Conservation (phyloP, 1,284 basidiomycete species). For the Boletus mariae region DNA sequence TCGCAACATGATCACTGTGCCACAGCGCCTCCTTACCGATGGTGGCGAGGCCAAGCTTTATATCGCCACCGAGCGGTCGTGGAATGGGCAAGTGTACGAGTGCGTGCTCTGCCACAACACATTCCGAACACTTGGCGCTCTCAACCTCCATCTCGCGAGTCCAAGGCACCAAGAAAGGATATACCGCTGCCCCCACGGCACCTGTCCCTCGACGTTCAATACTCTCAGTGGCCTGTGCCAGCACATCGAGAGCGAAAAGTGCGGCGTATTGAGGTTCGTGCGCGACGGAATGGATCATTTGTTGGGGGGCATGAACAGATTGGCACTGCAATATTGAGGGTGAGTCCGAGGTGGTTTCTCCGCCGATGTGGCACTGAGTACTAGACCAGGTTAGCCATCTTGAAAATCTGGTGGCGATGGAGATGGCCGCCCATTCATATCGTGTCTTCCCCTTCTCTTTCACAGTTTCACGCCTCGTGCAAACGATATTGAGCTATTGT, state of each 20-base stretch:
- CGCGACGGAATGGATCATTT: slow-evolving; percentile 36
- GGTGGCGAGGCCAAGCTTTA: slow-evolving; percentile 17
- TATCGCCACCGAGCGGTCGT: slow-evolving; percentile 41
- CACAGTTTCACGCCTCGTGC: not conserved
- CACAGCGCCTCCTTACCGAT: slow-evolving; percentile 34
- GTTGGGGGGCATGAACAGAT: slow-evolving; percentile 12
- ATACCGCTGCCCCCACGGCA: slow-evolving; percentile 41
- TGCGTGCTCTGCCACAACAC: slow-evolving; percentile 50
- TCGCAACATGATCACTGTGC: slow-evolving; percentile 34
- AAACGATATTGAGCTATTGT: not conserved
- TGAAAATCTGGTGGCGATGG: not conserved
- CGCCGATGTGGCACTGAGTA: not conserved
- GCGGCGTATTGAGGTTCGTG: slow-evolving; percentile 46
- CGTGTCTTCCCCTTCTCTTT: not conserved
- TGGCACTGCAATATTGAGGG: slow-evolving; percentile 15
- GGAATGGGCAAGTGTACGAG: slow-evolving; percentile 47
- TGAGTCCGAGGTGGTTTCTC: slow-evolving; percentile 28
- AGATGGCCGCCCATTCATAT: not conserved
- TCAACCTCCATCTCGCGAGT: slow-evolving; percentile 53
- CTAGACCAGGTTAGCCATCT: slow-evolving; percentile 17
- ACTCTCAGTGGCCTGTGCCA: slow-evolving; percentile 48
- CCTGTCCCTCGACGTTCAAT: slow-evolving; percentile 40
- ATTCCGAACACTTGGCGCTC: slow-evolving; percentile 35
- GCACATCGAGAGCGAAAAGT: slow-evolving; percentile 55
- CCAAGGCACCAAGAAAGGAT: slow-evolving; percentile 44